Evolutionary conservation across 2,329 filamentous ascomycete genomes (phyloP).

Genomic region (Penicillium digitatum): DNA sequence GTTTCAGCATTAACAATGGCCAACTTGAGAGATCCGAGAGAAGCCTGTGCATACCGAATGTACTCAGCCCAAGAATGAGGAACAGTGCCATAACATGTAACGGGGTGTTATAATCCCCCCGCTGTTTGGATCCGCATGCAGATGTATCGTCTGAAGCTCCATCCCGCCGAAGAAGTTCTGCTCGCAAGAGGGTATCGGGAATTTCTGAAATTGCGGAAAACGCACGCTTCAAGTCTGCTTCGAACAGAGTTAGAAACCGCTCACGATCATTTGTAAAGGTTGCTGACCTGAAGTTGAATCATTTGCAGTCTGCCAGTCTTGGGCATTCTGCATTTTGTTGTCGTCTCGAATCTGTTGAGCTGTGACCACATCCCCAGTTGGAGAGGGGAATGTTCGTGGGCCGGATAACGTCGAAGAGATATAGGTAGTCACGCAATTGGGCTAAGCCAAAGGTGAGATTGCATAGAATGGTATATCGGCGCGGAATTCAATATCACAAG

Average conservation of each 20-base stretch:
- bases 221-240: constrained; percentile 20
- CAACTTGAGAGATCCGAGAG: not conserved
- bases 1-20: constrained; percentile 9
- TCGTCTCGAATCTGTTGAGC: constrained; percentile 3
- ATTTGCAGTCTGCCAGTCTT: constrained; percentile 13
- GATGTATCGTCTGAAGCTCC: constrained; percentile 23
- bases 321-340: constrained; percentile 22
- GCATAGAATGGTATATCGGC: not conserved
- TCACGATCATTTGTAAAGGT: not conserved
- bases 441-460: not conserved
- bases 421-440: not conserved
- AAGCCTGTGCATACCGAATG: constrained; percentile 33
- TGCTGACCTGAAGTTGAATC: constrained; percentile 15
- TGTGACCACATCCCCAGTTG: constrained; percentile 15
- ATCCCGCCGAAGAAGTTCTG: constrained; percentile 32
- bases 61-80: constrained; percentile 57
- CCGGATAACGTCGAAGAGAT: not conserved
- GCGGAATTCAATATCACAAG: not conserved
- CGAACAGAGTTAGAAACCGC: not conserved
- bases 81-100: constrained; percentile 66
- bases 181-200: constrained; percentile 32
- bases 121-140: constrained; percentile 35
- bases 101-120: constrained; percentile 58
- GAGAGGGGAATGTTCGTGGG: not conserved
- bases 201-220: constrained; percentile 28